Base-by-base conservation (phyloP, 495 filamentous ascomycete genomes). In the Hapsidospora chrysogenum region DNA sequence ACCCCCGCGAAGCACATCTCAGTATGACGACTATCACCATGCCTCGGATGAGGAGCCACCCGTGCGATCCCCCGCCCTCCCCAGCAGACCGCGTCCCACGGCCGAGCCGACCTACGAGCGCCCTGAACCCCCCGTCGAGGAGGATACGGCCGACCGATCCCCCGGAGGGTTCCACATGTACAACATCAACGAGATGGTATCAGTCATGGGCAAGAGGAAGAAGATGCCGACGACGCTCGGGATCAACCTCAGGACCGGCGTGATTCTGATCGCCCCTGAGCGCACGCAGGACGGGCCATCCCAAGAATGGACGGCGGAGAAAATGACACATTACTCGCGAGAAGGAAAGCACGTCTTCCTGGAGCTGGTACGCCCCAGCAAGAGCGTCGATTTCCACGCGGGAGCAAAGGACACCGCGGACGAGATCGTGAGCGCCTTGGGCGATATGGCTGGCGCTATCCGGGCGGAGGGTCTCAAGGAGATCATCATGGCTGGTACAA, bases 311-410 rank as follows among this genome's bases (percentile, higher is more conserved):
- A 77, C 76, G 0, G 85, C 85, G 0, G 84, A 95, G 21, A 87
- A 83, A 51, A 74, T 99, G 53, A 82, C 75, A 11, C 80, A 92
- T 53, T 96, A 99, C 58, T 92, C 84, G 9, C 82, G 92, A 30
- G 89, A 99, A 63, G 87, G 86, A 11, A 99, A 99, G 51, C 89
- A 96, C 54, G 80, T 99, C 11, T 99, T 99, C 49, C 60, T 99
- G 41, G 89, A 96, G 50, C 65, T 96, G 22, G 76, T 94, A 27
- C 63, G 78, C 22, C 89, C 89, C 7, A 92, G 80, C 50, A 93
- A 81, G 57, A 94, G 85, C 47, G 58, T 93, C 33, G 89, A 99
- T 54, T 86, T 99, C 41, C 89, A 99, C 53, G 92, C 89, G 18
- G 89, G 89, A 13, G 84, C 89, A 9, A 99, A 96, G 53, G 86